Evolutionary conservation across 495 filamentous ascomycete genomes (phyloP), one percentile per base, ranked within the genome.

Genomic region (Aspergillus nanangensis): DNA sequence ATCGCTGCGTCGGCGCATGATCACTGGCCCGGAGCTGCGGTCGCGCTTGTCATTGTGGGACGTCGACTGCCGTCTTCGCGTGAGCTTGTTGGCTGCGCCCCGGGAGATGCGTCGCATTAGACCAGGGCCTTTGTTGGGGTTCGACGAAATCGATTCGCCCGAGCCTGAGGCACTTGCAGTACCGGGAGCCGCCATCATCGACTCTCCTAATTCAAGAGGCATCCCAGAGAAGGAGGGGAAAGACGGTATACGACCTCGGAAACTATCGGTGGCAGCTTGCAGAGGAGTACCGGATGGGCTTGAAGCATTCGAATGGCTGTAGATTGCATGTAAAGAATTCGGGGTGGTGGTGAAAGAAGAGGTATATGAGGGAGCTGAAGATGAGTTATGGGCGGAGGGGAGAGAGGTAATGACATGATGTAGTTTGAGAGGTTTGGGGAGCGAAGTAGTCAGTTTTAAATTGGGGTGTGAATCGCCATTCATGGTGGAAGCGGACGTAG

Each of bases 1-100:
- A 60, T 94, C 90, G 57, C 90, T 94, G 43, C 91, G 80, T 44
- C 88, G 78, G 41, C 93, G 82, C 65, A 93, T 80, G 23, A 95
- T 83, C 20, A 92, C 84, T 2, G 93, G 93, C 0, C 93, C 93
- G 19, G 84, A 84, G 61, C 90, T 96, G 24, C 83, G 83, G 56
- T 96, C 90, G 20, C 88, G 81, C 57, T 80, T 87, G 45, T 82
- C 82, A 17, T 82, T 75, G 29, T 86, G 74, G 5, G 82, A 82
- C 0, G 85, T 84, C 5, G 90, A 93, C 41, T 80, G 77, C 39
- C 86, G 80, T 42, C 90, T 78, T 33, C 79, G 63, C 4, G 65
- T 74, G 19, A 86, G 66, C 47, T 79, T 84, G 53, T 77, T 83
- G 29, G 74, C 74, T 4, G 81, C 81, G 22, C 82, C 80, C n/a